phyloP scores from a whole-genome alignment of 1,139 yeast genomes.

The Lodderomyces pseudojiufengensis region DNA sequence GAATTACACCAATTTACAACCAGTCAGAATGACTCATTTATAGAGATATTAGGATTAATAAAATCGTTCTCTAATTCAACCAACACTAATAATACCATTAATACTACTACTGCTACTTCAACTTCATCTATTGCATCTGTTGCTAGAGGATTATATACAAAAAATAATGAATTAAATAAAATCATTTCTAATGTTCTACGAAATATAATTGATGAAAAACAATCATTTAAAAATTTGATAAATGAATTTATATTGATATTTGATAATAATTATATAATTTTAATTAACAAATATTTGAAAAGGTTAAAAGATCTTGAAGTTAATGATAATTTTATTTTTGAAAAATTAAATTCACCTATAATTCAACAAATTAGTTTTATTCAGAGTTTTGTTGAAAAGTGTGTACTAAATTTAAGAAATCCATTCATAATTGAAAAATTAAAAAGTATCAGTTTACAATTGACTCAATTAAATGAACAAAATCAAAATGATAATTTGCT shows the following conservation, averaged over 20 bases:
- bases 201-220: slow-evolving; percentile 17
- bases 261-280: too few species aligned
- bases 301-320: too few species aligned
- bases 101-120: slow-evolving; percentile 3
- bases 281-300: too few species aligned
- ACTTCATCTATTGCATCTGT: slow-evolving; percentile 27
- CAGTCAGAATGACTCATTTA: slow-evolving; percentile 25
- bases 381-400: slow-evolving; percentile 16
- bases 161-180: slow-evolving; percentile 23
- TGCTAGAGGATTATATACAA: slow-evolving; percentile 41
- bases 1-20: too few species aligned
- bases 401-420: slow-evolving; percentile 27
- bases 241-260: slow-evolving; percentile 37
- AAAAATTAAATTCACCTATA: too few species aligned
- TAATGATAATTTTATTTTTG: too few species aligned
- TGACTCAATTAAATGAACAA: slow-evolving; percentile 19
- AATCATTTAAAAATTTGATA: slow-evolving; percentile 33
- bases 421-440: slow-evolving; percentile 41
- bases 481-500: slow-evolving; percentile 17
- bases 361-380: too few species aligned
- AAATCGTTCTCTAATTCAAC: slow-evolving; percentile 26
- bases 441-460: slow-evolving; percentile 15
- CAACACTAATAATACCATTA: slow-evolving; percentile 10
- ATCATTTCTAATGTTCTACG: too few species aligned
- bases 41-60: slow-evolving; percentile 34